Conservation (phyloP, 1,139 yeast genomes). For the Hansenula anomala region DNA sequence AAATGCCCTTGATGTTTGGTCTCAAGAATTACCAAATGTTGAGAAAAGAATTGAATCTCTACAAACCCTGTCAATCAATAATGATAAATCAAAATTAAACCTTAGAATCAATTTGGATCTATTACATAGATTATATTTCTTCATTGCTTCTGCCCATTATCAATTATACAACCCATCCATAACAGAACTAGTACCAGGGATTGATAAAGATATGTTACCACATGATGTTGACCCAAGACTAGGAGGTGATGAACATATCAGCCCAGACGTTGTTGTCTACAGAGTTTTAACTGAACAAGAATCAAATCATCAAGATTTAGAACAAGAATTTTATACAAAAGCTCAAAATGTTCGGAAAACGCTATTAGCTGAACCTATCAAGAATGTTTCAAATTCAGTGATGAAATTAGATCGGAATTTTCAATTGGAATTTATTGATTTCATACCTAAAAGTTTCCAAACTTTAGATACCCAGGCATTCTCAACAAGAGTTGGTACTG, state of each 20-base stretch:
- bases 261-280: conserved; percentile 4
- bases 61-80: conserved; percentile 20
- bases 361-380: conserved; percentile 41
- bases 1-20: conserved; percentile 43
- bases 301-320: conserved; percentile 28
- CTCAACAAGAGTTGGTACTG: conserved; percentile 13
- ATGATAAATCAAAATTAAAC: conserved; percentile 7
- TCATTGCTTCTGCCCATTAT: conserved; percentile 76
- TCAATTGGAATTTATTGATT: conserved; percentile 12
- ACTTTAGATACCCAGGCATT: conserved; percentile 17
- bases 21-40: conserved; percentile 28
- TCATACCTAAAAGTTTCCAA: conserved; percentile 6
- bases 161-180: conserved; percentile 16
- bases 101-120: conserved; percentile 35
- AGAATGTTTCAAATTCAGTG: conserved; percentile 21
- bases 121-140: conserved; percentile 71
- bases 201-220: conserved; percentile 6
- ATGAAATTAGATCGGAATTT: conserved; percentile 22
- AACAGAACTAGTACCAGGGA: conserved; percentile 11
- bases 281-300: conserved; percentile 18
- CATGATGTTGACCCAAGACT: conserved; percentile 9
- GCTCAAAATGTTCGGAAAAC: conserved; percentile 63
- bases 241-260: conserved; percentile 2
- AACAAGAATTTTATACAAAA: conserved; percentile 44
- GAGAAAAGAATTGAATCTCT: conserved; percentile 8